These are phyloP conservation scores for Termitomyces sp. DNA, from an alignment of 768 basidiomycete genomes.

Conservation along the genomic window DNA sequence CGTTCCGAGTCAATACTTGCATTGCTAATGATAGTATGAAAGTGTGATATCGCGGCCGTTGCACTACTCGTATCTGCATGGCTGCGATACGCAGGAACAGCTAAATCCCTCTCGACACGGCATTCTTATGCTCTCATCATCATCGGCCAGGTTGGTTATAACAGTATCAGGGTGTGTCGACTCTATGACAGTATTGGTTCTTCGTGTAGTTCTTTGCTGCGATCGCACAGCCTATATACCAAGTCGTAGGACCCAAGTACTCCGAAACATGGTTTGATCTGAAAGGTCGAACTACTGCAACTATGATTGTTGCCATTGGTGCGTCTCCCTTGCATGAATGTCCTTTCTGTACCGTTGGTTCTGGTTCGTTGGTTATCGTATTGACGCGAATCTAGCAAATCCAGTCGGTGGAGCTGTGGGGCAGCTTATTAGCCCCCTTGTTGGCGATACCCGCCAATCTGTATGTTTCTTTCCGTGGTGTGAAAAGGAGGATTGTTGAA, in stretches of 20 bases:
- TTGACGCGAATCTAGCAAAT: constrained; percentile 45
- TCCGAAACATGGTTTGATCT: constrained; percentile 85
- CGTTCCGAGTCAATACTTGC: background rate
- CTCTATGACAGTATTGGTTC: background rate
- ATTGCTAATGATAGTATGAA: background rate
- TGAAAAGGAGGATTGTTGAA: background rate
- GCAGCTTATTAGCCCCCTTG: constrained; percentile 67
- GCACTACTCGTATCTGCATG: constrained; percentile 62
- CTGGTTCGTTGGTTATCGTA: too few species aligned
- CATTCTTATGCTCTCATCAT: constrained; percentile 66
- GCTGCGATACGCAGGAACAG: constrained; percentile 74
- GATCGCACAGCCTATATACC: constrained; percentile 68
- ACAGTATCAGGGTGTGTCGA: background rate
- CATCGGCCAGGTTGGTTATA: constrained; percentile 54
- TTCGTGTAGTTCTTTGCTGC: constrained; percentile 53
- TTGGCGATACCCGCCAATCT: constrained; percentile 51
- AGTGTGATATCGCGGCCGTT: constrained; percentile 62
- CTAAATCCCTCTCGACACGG: constrained; percentile 42
- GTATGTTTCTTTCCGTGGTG: constrained; percentile 35
- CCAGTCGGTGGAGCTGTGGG: constrained; percentile 73
- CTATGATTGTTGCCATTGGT: constrained; percentile 55
- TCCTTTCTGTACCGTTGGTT: too few species aligned
- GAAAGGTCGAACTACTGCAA: constrained; percentile 74
- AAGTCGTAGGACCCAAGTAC: constrained; percentile 76
- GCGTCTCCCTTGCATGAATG: background rate